Conservation (phyloP, 441 rosid species). For the Adansonia madagascariensis region DNA sequence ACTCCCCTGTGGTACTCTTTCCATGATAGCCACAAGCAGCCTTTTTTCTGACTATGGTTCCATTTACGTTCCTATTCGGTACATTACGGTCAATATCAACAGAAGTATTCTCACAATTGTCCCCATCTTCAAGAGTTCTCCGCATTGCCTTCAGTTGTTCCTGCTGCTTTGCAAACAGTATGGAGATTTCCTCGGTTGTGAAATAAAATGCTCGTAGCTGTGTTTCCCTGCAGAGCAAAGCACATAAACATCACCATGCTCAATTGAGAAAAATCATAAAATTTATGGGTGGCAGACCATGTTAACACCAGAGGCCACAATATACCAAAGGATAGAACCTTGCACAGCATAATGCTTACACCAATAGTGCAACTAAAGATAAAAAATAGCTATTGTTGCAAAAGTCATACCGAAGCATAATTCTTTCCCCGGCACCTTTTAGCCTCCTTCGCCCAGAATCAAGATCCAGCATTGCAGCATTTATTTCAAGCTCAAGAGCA, state of each 20-base stretch:
- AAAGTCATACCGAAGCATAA: constrained; percentile 85
- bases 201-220: constrained; percentile 93
- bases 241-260: constrained; percentile 18
- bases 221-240: constrained; percentile 71
- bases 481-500: constrained; percentile 83
- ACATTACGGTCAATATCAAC: constrained; percentile 66
- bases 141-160: constrained; percentile 94
- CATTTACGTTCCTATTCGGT: constrained; percentile 33
- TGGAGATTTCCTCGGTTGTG: constrained; percentile 84
- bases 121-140: constrained; percentile 92
- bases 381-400: constrained; percentile 1
- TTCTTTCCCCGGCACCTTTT: constrained; percentile 95
- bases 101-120: constrained; percentile 77
- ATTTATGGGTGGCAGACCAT: not conserved
- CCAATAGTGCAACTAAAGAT: constrained; percentile 13
- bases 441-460: constrained; percentile 89
- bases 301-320: constrained; percentile 11
- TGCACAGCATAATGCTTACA: not conserved
- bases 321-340: constrained; percentile 6
- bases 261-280: constrained; percentile 2
- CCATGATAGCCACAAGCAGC: constrained; percentile 32
- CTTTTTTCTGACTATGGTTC: constrained; percentile 37
- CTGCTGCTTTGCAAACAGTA: constrained; percentile 86
- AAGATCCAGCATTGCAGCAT: constrained; percentile 79
- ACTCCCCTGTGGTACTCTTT: constrained; percentile 43